Base-by-base conservation (phyloP, 2,329 filamentous ascomycete genomes). In the Pseudogymnoascus verrucosus region DNA sequence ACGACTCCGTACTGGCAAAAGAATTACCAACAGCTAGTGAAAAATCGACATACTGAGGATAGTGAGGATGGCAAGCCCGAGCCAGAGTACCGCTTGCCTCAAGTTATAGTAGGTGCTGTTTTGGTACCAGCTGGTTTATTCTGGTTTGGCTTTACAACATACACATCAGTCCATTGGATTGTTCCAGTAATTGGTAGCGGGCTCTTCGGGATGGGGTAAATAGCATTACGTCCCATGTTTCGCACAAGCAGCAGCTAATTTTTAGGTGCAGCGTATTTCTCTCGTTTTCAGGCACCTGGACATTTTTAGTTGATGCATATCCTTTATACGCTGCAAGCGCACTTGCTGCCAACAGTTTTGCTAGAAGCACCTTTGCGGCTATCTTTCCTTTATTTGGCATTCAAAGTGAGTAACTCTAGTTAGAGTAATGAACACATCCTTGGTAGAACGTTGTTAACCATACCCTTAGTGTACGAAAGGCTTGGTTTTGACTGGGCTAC, bases 231-330 rank as follows among this genome's bases (percentile, higher is more conserved):
- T 44, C 40, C n/a, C 10, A 44, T 44, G 40, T 44, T 16, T 11
- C 10, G n/a, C 14, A 11, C 21, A 5, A 16, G 5, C 12, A 16
- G 11, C 40, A 6, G 40, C 40, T 44, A 11, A 34, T 11, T 34
- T 34, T 7, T 34, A 6, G 31, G 31, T 10, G 31, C 31, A 91
- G 89, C 62, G 88, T 85, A 62, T 83, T 96, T 65, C 83, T 96
- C 64, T 85, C 89, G 26, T 97, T 91, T 75, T 88, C 85, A 64
- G 90, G 91, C 62, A 85, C 96, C 68, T 96, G 96, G 75, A 96
- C 91, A 11, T 96, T 96, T 77, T 66, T 74, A 76, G 88, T 90
- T 69, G 89, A 91, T 73, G 88, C 89, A 23, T 93, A 93, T 75
- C 88, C 89, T 62, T 75, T 85, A 23, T 91, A 90, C 73, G 89